Evolutionary conservation across 441 rosid species (phyloP), one percentile per base, ranked within the genome.

Genomic region (Manihot esculenta): DNA sequence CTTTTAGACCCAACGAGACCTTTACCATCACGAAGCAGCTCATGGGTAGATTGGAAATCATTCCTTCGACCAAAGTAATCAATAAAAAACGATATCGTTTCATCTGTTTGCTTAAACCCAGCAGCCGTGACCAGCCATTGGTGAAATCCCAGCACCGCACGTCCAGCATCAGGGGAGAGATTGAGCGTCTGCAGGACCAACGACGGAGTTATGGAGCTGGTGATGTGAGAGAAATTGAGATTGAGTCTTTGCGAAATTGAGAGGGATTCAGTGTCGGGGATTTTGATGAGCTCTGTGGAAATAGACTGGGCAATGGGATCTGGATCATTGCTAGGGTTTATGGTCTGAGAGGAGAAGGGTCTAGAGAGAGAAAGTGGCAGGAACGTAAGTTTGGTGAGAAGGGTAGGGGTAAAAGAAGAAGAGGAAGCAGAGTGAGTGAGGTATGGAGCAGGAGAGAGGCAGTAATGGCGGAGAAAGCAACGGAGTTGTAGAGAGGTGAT

Each of bases 21-120:
- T 68, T 79, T 89, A 75, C 81, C 82, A 9, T 76, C 79, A 17
- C 79, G 50, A 44, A 93, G 83, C 26, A 95, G n/a, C 41, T 88
- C 94, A 41, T 80, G 85, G 68, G 83, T 79, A 10, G 93, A 90
- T 77, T 89, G 88, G 86, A 95, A 89, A 84, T 95, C 98, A 71
- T 83, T 93, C 64, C 96, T 83, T 66, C 95, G 83, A 26, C 99
- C 99, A 12, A 93, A 84, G 82, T 87, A 93, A 74, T 95, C 97
- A 13, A 87, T 64, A 53, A 95, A 93, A 58, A 69, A 79, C 21
- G 97, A 86, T n/a, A 87, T 50, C 1, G 97, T 84, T 72, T 95
- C 95, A 49, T 95, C 99, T 9, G 84, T 74, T 62, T 83, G 93
- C 2, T 84, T 70, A 72, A 95, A 95, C 18, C 67, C 67, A 5